Evolutionary conservation across 2,329 filamentous ascomycete genomes (phyloP).

Genomic region (Botryotinia narcissicola): DNA sequence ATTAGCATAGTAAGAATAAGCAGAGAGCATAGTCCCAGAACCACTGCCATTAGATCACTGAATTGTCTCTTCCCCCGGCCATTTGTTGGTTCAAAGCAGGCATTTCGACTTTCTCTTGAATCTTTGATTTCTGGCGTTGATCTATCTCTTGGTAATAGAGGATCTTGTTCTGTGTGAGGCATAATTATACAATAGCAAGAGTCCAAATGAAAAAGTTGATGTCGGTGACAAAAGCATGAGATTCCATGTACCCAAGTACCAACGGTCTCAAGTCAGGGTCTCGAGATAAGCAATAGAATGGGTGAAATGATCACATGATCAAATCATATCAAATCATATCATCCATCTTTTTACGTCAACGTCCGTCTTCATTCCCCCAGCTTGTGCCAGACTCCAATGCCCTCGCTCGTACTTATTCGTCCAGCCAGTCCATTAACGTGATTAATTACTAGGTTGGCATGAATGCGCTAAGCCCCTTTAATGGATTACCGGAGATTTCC

Average conservation of each 20-base stretch:
- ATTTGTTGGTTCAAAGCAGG: neutral
- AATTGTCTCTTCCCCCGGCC: constrained; percentile 15
- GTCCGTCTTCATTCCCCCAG: neutral
- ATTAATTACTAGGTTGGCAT: neutral
- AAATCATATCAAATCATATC: neutral
- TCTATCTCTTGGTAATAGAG: constrained; percentile 34
- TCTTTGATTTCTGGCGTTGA: constrained; percentile 35
- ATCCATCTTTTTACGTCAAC: neutral
- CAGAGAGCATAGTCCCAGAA: constrained; percentile 25
- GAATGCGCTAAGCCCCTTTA: constrained; percentile 15
- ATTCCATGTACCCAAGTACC: neutral
- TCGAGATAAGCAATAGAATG: neutral
- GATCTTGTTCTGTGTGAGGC: constrained; percentile 33
- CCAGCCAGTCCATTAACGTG: neutral
- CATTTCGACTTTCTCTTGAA: constrained; percentile 18
- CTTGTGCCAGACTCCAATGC: neutral
- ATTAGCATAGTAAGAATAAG: constrained; percentile 24
- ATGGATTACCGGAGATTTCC: constrained; percentile 6
- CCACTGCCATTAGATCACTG: constrained; percentile 17
- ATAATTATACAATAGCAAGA: neutral
- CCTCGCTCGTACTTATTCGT: neutral
- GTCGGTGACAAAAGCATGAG: neutral
- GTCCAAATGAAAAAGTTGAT: neutral
- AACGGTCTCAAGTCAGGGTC: neutral
- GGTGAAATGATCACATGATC: neutral